Evolutionary conservation across 495 filamentous ascomycete species (phyloP).

Genomic region (Aspergillus sclerotioniger): DNA sequence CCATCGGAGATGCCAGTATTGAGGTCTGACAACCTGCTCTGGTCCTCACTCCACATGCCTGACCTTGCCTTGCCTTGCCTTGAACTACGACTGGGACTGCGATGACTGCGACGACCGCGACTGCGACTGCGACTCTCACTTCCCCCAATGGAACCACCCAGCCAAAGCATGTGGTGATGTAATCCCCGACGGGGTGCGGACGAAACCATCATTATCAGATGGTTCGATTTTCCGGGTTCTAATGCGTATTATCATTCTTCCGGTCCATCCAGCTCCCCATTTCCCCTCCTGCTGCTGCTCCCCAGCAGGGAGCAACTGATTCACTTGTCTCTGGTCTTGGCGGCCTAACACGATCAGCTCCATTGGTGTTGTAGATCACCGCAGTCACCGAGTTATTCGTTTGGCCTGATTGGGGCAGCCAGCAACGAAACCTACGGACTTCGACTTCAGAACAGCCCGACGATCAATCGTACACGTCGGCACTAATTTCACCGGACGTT

Average conservation of each 20-base stretch:
- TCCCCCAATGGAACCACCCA: no score
- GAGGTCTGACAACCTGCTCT: no score
- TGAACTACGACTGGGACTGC: no score
- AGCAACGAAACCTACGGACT: not conserved
- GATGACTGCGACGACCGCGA: no score
- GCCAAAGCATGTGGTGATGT: no score
- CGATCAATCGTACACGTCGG: not conserved
- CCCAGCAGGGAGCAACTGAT: not conserved
- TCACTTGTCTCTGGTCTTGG: not conserved
- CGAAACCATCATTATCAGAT: not conserved
- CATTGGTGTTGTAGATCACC: not conserved
- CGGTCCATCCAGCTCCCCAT: not conserved
- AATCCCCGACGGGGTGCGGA: not conserved
- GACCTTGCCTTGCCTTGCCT: no score
- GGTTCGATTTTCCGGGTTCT: not conserved
- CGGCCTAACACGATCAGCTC: not conserved
- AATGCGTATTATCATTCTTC: not conserved
- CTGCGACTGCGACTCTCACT: no score
- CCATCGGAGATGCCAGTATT: no score
- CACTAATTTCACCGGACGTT: not conserved
- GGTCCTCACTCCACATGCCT: no score
- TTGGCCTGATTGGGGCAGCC: not conserved
- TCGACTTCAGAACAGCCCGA: not conserved
- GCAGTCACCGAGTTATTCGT: not conserved
- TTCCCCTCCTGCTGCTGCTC: not conserved